Base-by-base conservation (phyloP, 768 basidiomycete genomes). In the Tylopilus felleus region DNA sequence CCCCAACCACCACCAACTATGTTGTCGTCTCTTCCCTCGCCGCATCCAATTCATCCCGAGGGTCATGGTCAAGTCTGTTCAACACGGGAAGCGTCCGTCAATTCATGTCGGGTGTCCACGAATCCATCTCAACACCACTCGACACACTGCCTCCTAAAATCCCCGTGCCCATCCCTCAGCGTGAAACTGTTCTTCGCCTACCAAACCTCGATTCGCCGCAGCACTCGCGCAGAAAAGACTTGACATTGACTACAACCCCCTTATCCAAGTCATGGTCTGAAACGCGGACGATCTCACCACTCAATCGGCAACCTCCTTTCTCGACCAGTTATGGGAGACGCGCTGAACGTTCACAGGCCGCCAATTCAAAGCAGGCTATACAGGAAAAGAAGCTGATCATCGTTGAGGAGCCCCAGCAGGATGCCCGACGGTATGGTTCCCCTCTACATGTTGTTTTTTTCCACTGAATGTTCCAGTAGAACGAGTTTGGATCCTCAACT, bases 51-150 rank as follows among this genome's bases (percentile, higher is more conserved):
- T 83, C 87, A 4, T 90, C 90, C 3, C 77, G 83, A 41, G 88
- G 83, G 9, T 90, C 90, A 0, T 92, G 90, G 90, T 86, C 88
- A 0, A 90, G 83, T 61, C 64, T 92, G 12, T 88, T 90, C 65
- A 85, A 83, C 55, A 73, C 86, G 1, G 81, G 80, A 17, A 79
- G 75, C 40, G 74, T 90, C 70, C 77, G 85, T 25, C 85, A 89
- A 52, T 81, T 91, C 53, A 83, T 90, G 59, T 75, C 76, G 12
- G 81, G 84, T 29, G 74, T 82, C 27, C 80, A 82, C 31, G 84
- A 82, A 58, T 73, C 77, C 1, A 70, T 77, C 17, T 69, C 68
- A 38, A 76, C 72, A 19, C 76, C 77, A 8, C 62, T 72, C 4
- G 68, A 69, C 17, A 59, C 59, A 16, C 23, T 66, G 3, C 61